These are phyloP conservation scores for Jacaranda copaia DNA, from an alignment of 257 asterid genomes.

Conservation along the genomic window DNA sequence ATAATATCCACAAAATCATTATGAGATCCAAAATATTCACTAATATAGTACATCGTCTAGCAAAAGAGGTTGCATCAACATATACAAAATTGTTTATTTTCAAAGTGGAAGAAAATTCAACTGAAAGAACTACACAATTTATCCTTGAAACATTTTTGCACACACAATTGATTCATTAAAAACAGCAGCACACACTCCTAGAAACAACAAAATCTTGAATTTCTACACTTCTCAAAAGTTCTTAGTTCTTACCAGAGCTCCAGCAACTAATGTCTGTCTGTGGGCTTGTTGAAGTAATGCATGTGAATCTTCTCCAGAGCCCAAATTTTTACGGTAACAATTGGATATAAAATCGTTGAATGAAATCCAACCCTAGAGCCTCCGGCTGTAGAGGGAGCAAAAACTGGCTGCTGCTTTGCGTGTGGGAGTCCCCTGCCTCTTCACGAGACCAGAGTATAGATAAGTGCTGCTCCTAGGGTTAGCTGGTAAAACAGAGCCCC, in stretches of 20 bases:
- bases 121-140: slow-evolving; percentile 13
- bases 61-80: background rate
- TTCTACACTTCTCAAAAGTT: slow-evolving; percentile 30
- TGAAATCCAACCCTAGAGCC: slow-evolving; percentile 36
- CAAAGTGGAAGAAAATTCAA: slow-evolving; percentile 2
- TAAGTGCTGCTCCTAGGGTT: slow-evolving; percentile 46
- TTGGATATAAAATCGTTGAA: background rate
- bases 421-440: slow-evolving; percentile 44
- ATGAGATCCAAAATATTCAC: background rate
- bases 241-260: slow-evolving; percentile 19
- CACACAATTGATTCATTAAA: slow-evolving; percentile 12
- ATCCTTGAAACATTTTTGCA: slow-evolving; percentile 15
- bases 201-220: slow-evolving; percentile 33
- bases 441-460: slow-evolving; percentile 40
- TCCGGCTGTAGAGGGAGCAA: slow-evolving; percentile 38
- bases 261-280: slow-evolving; percentile 14
- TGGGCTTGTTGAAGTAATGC: background rate
- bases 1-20: background rate
- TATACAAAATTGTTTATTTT: slow-evolving; percentile 20
- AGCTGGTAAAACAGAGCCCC: slow-evolving; percentile 45
- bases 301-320: background rate
- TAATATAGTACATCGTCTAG: background rate
- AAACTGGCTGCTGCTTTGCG: slow-evolving; percentile 33
- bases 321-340: background rate
- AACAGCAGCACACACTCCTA: background rate